phyloP scores from a whole-genome alignment of 1,139 yeast species.

The Saccharomycopsis hybrid region DNA sequence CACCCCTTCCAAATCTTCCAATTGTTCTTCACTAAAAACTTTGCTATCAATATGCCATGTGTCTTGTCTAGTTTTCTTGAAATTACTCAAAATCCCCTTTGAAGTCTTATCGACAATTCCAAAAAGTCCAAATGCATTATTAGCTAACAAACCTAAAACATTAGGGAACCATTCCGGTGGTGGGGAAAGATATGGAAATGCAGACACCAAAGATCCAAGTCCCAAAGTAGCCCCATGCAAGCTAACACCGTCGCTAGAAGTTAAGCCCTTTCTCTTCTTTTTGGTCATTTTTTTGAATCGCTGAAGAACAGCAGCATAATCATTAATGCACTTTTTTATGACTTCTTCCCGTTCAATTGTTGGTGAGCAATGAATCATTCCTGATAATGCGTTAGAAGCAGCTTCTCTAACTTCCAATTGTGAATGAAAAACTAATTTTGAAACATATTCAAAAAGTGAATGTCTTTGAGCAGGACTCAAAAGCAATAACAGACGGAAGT shows the following conservation, averaged over 20 bases:
- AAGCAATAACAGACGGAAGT: slow-evolving; percentile 61
- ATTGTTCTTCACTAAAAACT: slow-evolving; percentile 69
- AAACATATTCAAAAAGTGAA: slow-evolving; percentile 47
- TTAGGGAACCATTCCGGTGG: slow-evolving; percentile 89
- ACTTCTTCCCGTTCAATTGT: slow-evolving; percentile 43
- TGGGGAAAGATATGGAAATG: slow-evolving; percentile 87
- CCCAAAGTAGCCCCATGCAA: slow-evolving; percentile 90
- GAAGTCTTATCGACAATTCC: slow-evolving; percentile 85
- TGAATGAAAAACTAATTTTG: slow-evolving; percentile 50
- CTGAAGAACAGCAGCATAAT: slow-evolving; percentile 35
- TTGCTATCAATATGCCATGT: slow-evolving; percentile 91
- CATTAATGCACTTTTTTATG: slow-evolving; percentile 32
- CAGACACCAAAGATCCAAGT: slow-evolving; percentile 79
- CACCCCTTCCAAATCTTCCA: slow-evolving; percentile 92
- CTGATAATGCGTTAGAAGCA: slow-evolving; percentile 72
- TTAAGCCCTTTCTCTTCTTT: slow-evolving; percentile 27
- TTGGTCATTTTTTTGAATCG: slow-evolving; percentile 30
- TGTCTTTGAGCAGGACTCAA: slow-evolving; percentile 45
- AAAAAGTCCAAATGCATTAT: slow-evolving; percentile 53
- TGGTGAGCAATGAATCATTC: slow-evolving; percentile 75
- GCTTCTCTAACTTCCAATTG: slow-evolving; percentile 71
- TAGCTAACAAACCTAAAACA: slow-evolving; percentile 62
- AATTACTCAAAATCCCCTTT: slow-evolving; percentile 72
- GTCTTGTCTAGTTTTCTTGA: slow-evolving; percentile 89
- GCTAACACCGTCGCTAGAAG: slow-evolving; percentile 39